Evolutionary conservation across 140 eudicot genomes (phyloP), one percentile per base, ranked within the genome.

Genomic region (Erigeron philadelphicus): DNA sequence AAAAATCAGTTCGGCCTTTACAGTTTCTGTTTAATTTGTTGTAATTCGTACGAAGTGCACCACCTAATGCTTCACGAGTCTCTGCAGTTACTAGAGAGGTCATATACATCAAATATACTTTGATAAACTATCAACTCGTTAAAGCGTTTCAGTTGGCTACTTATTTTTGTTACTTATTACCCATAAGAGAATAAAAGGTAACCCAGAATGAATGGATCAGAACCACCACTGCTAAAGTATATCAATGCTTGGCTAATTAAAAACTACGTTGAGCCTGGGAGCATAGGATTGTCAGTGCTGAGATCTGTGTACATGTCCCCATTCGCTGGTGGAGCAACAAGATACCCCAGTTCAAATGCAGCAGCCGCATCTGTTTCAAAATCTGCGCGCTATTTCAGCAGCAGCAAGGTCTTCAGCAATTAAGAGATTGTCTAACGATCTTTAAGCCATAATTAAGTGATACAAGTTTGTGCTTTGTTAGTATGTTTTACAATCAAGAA

Each of bases 371-470:
- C 84, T 58, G 87, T 43, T 55, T 84, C 97, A 54, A 62, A 49
- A 16, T 75, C 43, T 72, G 86, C 73, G n/a, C n/a, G n/a, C n/a
- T n/a, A 94, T 89, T 78, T 94, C 99, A 76, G 97, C 95, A 69
- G 99, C 97, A 71, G 99, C 97, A 57, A 89, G 84, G 75, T 94
- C 99, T 87, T 94, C 99, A 62, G 99, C 99, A 58, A 87, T 95
- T 65, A 94, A 90, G 66, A 94, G 84, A 81, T 94, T 97, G 80
- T 89, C 99, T 23, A 94, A 86, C 78, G 89, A 84, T 71, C n/a
- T 68, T 52, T 54, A 76, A 38, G 43, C 42, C 52, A 59, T 21
- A 64, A 7, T 60, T 60, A 8, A 12, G 12, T 57, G 12, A 21
- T 35, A 57, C 21, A 21, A 57, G 61, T 18, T 55, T 55, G 25